phyloP scores from a whole-genome alignment of 1,139 yeast species.

The Diutina catenulata region DNA sequence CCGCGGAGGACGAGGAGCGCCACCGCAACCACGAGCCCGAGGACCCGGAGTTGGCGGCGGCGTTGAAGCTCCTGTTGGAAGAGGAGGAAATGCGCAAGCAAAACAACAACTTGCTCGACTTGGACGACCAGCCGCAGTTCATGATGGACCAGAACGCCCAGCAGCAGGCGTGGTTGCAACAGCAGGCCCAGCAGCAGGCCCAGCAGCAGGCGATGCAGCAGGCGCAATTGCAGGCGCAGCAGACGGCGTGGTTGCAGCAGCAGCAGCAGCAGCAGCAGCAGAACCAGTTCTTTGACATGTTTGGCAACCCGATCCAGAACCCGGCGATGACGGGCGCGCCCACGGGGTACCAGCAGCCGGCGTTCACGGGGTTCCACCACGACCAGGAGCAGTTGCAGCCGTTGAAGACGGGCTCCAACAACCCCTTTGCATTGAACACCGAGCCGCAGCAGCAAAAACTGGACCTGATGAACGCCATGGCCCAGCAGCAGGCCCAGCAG shows the following conservation, averaged over 20 bases:
- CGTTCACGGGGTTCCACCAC: constrained; percentile 4
- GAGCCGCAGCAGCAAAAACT: constrained; percentile 13
- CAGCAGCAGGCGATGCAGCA: neutral
- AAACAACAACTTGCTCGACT: constrained; percentile 41
- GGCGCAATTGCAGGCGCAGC: constrained; percentile 17
- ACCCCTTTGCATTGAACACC: constrained; percentile 65
- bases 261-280: constrained; percentile 11
- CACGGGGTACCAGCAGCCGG: constrained; percentile 11
- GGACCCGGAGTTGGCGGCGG: constrained; percentile 70
- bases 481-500: constrained; percentile 6
- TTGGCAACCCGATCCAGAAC: constrained; percentile 64
- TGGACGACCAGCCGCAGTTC: constrained; percentile 27
- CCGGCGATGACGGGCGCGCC: constrained; percentile 42
- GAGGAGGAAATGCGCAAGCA: constrained; percentile 69
- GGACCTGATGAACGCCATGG: constrained; percentile 3
- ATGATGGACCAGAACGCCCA: constrained; percentile 14
- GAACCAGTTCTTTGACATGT: constrained; percentile 46
- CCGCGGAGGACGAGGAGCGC: constrained; percentile 69
- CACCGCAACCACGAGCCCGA: constrained; percentile 34
- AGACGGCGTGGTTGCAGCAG: constrained; percentile 18
- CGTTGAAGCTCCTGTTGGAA: constrained; percentile 73
- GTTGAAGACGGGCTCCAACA: constrained; percentile 72
- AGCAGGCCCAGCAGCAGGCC: constrained; percentile 12
- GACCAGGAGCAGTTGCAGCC: constrained; percentile 19
- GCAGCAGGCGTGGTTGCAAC: constrained; percentile 11